Conservation (phyloP, 2,329 filamentous ascomycete species). For the Penicillium oxalicum region DNA sequence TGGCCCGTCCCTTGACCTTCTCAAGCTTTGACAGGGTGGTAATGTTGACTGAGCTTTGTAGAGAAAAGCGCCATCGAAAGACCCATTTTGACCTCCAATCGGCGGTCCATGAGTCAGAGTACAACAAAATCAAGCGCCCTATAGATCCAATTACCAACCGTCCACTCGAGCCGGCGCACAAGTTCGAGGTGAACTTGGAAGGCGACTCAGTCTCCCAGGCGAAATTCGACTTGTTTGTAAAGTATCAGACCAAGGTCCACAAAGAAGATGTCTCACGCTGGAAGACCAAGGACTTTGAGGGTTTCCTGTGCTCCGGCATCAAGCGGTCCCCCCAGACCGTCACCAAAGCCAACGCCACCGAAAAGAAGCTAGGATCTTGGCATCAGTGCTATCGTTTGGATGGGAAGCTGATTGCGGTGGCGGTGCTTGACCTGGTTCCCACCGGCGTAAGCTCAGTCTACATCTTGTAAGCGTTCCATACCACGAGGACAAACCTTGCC, state of each 20-base stretch:
- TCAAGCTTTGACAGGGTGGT: not conserved
- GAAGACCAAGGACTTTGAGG: slow-evolving; percentile 41
- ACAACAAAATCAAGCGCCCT: slow-evolving; percentile 39
- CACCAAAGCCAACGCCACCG: slow-evolving; percentile 28
- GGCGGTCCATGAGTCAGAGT: slow-evolving; percentile 42
- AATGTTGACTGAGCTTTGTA: slow-evolving; percentile 14
- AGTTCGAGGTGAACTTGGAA: slow-evolving; percentile 45
- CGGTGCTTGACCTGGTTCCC: slow-evolving; percentile 44
- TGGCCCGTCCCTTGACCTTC: slow-evolving; percentile 11
- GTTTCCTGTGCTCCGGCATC: slow-evolving; percentile 45
- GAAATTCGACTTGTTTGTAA: slow-evolving; percentile 44
- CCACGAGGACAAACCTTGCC: not conserved
- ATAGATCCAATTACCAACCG: slow-evolving; percentile 40
- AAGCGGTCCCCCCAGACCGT: slow-evolving; percentile 30
- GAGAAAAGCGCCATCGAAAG: slow-evolving; percentile 41
- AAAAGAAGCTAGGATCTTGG: slow-evolving; percentile 44
- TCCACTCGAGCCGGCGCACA: slow-evolving; percentile 44
- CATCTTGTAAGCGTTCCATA: slow-evolving; percentile 36
- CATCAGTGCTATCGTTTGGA: slow-evolving; percentile 48
- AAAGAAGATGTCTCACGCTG: slow-evolving; percentile 41
- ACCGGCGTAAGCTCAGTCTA: slow-evolving; percentile 47
- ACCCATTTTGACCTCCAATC: slow-evolving; percentile 40
- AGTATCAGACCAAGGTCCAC: slow-evolving; percentile 44
- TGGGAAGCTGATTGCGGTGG: slow-evolving; percentile 45
- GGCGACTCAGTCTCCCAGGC: slow-evolving; percentile 42